Evolutionary conservation across 305 asterid genomes (phyloP).

Genomic region (Rubia peregrina): DNA sequence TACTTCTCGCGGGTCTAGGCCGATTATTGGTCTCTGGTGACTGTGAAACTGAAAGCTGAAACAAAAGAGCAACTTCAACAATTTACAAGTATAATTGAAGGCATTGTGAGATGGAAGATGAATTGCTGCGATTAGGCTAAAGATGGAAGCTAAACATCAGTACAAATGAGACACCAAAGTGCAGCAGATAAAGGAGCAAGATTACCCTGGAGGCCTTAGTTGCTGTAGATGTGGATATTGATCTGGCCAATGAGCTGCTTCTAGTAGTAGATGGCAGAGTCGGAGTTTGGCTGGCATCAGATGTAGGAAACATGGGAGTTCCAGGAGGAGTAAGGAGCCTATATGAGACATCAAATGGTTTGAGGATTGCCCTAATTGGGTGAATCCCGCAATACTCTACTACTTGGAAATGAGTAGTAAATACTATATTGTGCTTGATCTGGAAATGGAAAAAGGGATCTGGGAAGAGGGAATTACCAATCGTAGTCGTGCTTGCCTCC

Average conservation of each 20-base stretch:
- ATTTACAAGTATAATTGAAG: too few species aligned
- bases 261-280: conserved; percentile 48
- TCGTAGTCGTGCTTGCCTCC: conserved; percentile 96
- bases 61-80: too few species aligned
- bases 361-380: background rate
- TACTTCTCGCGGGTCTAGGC: conserved; percentile 67
- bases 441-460: background rate
- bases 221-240: conserved; percentile 38
- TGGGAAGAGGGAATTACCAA: conserved; percentile 43
- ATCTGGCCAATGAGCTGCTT: conserved; percentile 54
- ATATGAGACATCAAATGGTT: conserved; percentile 3
- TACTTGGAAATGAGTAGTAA: too few species aligned
- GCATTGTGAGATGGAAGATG: background rate
- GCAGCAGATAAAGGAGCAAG: conserved; percentile 1
- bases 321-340: conserved; percentile 99
- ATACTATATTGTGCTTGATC: background rate
- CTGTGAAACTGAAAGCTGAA: conserved; percentile 85
- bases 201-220: conserved; percentile 90
- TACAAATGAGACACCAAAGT: background rate
- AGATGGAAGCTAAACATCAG: background rate
- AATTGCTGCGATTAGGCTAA: background rate
- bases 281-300: conserved; percentile 39
- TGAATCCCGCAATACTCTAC: background rate
- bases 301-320: conserved; percentile 79
- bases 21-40: conserved; percentile 75